Evolutionary conservation across 2,329 filamentous ascomycete species (phyloP).

Genomic region (Cordyceps cateniannulata): DNA sequence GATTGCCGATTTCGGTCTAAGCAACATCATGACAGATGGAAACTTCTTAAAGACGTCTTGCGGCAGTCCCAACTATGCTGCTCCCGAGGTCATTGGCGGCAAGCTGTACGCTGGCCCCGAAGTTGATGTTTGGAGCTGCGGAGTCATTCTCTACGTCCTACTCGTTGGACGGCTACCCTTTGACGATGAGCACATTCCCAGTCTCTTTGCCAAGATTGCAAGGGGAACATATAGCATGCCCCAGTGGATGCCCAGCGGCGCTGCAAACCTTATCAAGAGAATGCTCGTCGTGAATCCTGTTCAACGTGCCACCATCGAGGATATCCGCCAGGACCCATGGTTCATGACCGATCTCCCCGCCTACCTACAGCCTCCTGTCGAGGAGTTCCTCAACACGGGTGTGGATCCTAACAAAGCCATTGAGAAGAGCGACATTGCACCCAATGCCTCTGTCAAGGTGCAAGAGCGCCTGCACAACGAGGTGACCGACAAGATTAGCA

Average conservation of each 20-base stretch:
- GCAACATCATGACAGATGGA: constrained; percentile 99
- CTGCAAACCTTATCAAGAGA: constrained; percentile 74
- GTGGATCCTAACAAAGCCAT: constrained; percentile 90
- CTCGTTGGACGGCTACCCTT: constrained; percentile 82
- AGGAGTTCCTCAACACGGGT: constrained; percentile 92
- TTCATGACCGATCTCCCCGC: constrained; percentile 80
- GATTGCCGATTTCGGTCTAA: constrained; percentile 96
- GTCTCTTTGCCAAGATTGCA: constrained; percentile 95
- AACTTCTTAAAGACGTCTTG: constrained; percentile 99
- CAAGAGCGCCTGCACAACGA: constrained; percentile 88
- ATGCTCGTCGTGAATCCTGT: constrained; percentile 96
- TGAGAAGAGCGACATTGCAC: constrained; percentile 72
- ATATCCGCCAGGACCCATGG: constrained; percentile 91
- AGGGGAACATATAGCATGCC: constrained; percentile 90
- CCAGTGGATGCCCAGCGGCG: constrained; percentile 81
- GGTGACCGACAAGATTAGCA: constrained; percentile 91
- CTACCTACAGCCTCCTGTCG: constrained; percentile 79
- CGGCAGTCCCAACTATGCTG: constrained; percentile 96
- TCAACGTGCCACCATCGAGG: constrained; percentile 85
- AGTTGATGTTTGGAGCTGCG: constrained; percentile 97
- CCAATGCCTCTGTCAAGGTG: constrained; percentile 68
- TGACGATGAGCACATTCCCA: constrained; percentile 97
- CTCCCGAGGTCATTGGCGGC: constrained; percentile 94
- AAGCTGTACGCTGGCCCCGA: constrained; percentile 97
- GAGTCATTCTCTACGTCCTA: constrained; percentile 82